Conservation (phyloP, 2,329 filamentous ascomycete genomes). For the Ophiostoma himal-ulmi region DNA sequence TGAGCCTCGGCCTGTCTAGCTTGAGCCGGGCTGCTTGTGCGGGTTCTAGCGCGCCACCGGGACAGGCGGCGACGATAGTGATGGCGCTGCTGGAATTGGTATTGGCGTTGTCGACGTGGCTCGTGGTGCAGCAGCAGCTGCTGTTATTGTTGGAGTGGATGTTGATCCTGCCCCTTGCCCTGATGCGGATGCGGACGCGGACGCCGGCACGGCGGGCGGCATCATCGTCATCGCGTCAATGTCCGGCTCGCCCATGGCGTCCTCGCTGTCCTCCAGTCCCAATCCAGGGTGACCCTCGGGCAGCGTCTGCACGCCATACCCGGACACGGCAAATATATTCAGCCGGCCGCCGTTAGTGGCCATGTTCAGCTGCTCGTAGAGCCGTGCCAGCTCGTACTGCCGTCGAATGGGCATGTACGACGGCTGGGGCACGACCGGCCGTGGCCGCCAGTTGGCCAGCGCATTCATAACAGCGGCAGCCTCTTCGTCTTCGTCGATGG, state of each 20-base stretch:
- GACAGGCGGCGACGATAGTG: conserved; percentile 11
- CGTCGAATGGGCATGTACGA: conserved; percentile 56
- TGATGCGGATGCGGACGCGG: background rate
- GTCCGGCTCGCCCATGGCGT: conserved; percentile 55
- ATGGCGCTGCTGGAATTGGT: conserved; percentile 17
- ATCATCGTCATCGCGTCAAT: conserved; percentile 34
- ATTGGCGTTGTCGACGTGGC: conserved; percentile 23
- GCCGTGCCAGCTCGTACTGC: conserved; percentile 56
- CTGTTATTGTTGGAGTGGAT: conserved; percentile 7
- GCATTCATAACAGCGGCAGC: conserved; percentile 82
- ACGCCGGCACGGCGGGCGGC: conserved; percentile 23
- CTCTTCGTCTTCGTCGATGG: conserved; percentile 93
- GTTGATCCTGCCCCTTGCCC: background rate
- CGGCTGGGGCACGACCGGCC: conserved; percentile 65
- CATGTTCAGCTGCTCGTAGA: conserved; percentile 60
- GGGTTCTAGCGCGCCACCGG: background rate
- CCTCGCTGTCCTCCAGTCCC: conserved; percentile 43
- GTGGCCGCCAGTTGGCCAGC: conserved; percentile 67
- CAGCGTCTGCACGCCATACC: conserved; percentile 51
- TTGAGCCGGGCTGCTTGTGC: background rate
- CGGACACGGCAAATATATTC: conserved; percentile 59
- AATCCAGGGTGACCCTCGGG: conserved; percentile 43
- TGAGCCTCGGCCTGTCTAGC: too few relatives aligned
- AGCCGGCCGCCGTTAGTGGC: conserved; percentile 60
- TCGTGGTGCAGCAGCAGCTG: background rate